phyloP scores from a whole-genome alignment of 345 rosid genomes.

The Eucalyptus regnans region DNA sequence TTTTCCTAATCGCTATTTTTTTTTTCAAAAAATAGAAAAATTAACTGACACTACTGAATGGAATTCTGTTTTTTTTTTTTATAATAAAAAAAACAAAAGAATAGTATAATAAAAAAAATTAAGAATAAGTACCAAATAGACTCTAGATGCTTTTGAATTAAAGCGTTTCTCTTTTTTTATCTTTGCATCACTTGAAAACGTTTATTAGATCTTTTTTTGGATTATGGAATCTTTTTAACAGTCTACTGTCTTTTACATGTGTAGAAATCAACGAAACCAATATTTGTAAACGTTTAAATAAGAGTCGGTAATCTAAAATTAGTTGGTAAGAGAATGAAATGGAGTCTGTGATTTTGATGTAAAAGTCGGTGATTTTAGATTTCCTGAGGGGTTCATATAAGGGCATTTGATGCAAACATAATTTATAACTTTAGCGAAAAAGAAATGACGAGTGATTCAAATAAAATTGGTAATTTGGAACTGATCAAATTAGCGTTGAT shows the following conservation, averaged over 20 bases:
- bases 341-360: rapidly evolving
- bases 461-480: not conserved
- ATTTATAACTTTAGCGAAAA: not conserved
- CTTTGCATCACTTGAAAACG: not conserved
- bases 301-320: not conserved
- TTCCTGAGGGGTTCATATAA: not conserved
- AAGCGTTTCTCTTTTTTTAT: rapidly evolving
- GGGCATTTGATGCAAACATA: not conserved
- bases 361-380: not conserved
- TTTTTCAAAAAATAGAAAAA: too few relatives aligned
- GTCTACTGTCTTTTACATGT: rapidly evolving
- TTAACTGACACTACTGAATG: rapidly evolving
- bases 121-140: rapidly evolving
- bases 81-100: rapidly evolving
- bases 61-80: rapidly evolving
- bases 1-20: rapidly evolving
- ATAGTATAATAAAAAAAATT: rapidly evolving
- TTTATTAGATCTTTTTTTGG: not conserved
- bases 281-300: not conserved
- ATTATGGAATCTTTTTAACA: not conserved
- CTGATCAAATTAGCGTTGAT: not conserved
- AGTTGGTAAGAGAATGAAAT: not conserved
- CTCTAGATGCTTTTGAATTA: not conserved
- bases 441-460: not conserved
- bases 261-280: not conserved